These are phyloP conservation scores for Amniculicola lignicola DNA, from an alignment of 495 filamentous ascomycete species.

Conservation along the genomic window DNA sequence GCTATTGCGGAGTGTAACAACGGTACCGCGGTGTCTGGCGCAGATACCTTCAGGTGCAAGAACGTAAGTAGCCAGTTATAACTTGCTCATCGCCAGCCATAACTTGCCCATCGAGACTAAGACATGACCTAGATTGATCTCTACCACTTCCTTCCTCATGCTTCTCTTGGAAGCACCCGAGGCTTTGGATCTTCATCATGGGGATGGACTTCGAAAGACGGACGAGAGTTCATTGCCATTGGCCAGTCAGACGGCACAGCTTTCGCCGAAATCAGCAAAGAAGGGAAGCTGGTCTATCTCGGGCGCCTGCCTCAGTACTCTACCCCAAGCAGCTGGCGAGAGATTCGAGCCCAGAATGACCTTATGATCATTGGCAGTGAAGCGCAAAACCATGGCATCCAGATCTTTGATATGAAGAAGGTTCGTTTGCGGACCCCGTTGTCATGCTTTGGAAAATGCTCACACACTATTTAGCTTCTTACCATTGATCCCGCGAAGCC, in stretches of 20 bases:
- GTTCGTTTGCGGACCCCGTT: constrained; percentile 29
- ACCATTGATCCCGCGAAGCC: constrained; percentile 31
- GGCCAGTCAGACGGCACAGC: constrained; percentile 57
- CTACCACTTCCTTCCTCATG: constrained; percentile 54
- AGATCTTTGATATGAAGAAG: constrained; percentile 43
- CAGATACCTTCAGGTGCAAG: constrained; percentile 52
- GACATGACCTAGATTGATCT: constrained; percentile 45
- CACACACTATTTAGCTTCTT: constrained; percentile 17
- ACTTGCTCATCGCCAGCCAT: too few species aligned
- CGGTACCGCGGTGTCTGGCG: constrained; percentile 44
- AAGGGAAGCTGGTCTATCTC: constrained; percentile 54
- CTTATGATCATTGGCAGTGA: constrained; percentile 32
- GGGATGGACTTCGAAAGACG: constrained; percentile 57
- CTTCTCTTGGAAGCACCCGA: constrained; percentile 46
- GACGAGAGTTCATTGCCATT: constrained; percentile 58
- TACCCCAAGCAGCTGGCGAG: constrained; percentile 27
- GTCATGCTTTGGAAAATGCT: not conserved
- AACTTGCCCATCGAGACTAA: not conserved
- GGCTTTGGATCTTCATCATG: constrained; percentile 42
- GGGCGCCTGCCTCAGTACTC: constrained; percentile 43
- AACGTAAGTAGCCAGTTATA: constrained; percentile 31
- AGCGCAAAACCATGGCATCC: constrained; percentile 30
- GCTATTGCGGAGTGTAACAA: constrained; percentile 44
- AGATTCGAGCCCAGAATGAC: constrained; percentile 28
- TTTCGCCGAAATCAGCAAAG: constrained; percentile 52